A percentile compares a stretch with the other conserved stretches of the same genome.
phyloP scores from a whole-genome alignment of 352 stramenopile genomes.

The Pythium phragmitis region DNA sequence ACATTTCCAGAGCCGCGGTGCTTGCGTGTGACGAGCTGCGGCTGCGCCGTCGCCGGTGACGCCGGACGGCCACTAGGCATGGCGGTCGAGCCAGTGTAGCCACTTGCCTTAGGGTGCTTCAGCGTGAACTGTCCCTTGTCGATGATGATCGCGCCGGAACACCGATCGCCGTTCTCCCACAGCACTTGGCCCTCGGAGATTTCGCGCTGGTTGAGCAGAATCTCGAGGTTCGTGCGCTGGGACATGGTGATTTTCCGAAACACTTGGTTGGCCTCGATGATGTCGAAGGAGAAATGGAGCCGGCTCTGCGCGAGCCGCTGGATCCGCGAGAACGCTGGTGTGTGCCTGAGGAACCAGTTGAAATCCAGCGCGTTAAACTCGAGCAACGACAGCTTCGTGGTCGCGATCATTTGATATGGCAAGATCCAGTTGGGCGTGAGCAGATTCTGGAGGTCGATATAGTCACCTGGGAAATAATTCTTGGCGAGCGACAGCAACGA shows the following conservation, averaged over 20 bases:
- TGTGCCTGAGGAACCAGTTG: constrained; percentile 83
- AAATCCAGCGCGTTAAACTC: constrained; percentile 84
- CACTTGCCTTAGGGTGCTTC: constrained; percentile 32
- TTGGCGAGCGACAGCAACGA: constrained; percentile 66
- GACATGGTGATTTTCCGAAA: constrained; percentile 76
- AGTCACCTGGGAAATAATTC: constrained; percentile 85
- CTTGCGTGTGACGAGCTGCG: constrained; percentile 34
- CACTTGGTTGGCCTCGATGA: constrained; percentile 77
- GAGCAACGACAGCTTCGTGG: constrained; percentile 68
- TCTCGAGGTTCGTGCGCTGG: constrained; percentile 88
- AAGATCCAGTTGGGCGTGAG: constrained; percentile 65
- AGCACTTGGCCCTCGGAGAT: constrained; percentile 68
- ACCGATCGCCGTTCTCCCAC: constrained; percentile 71
- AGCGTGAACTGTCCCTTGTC: constrained; percentile 75
- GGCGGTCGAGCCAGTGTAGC: neutral
- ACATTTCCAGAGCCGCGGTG: constrained; percentile 57
- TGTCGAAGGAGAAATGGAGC: constrained; percentile 80
- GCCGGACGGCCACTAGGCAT: neutral
- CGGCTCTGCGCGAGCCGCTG: constrained; percentile 70
- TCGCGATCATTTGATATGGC: constrained; percentile 63
- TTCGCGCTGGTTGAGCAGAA: constrained; percentile 58
- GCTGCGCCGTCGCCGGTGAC: constrained; percentile 12
- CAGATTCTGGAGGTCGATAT: constrained; percentile 86
- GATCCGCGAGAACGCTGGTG: constrained; percentile 65
- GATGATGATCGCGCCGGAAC: constrained; percentile 68